Evolutionary conservation across 2,329 filamentous ascomycete species (phyloP).

Genomic region (Anthostomella pinea): DNA sequence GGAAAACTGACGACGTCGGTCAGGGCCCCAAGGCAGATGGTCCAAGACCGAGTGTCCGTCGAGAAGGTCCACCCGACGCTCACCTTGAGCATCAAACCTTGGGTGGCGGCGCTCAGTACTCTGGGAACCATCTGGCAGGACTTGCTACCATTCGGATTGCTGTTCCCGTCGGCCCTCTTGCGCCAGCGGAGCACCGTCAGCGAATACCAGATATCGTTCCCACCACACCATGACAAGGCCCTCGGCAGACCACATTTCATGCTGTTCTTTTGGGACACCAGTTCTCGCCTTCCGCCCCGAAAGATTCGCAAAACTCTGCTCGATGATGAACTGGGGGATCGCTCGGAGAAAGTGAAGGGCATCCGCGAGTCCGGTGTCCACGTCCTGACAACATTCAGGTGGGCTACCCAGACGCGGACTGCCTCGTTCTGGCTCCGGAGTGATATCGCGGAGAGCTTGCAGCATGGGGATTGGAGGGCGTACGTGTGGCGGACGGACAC

Average conservation of each 20-base stretch:
- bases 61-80: conserved; percentile 3
- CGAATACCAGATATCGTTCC: neutral
- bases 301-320: neutral
- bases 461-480: conserved; percentile 5
- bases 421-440: conserved; percentile 13
- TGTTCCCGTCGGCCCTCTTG: neutral
- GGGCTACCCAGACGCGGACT: conserved; percentile 5
- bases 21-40: conserved; percentile 16
- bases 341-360: neutral
- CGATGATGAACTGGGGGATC: conserved; percentile 2
- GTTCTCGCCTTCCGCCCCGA: neutral
- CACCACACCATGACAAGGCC: neutral
- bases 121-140: conserved; percentile 18
- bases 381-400: conserved; percentile 10
- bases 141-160: conserved; percentile 20
- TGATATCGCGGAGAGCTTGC: conserved; percentile 9
- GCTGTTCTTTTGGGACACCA: conserved; percentile 3
- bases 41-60: conserved; percentile 6
- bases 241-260: neutral
- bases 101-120: conserved; percentile 20
- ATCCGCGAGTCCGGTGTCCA: conserved; percentile 4
- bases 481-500: conserved; percentile 8
- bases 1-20: conserved; percentile 20
- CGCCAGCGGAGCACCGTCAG: neutral
- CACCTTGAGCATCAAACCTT: conserved; percentile 13